These are phyloP conservation scores for Aspergillus sp. DNA, from an alignment of 2,329 filamentous ascomycete genomes.

Conservation along the genomic window DNA sequence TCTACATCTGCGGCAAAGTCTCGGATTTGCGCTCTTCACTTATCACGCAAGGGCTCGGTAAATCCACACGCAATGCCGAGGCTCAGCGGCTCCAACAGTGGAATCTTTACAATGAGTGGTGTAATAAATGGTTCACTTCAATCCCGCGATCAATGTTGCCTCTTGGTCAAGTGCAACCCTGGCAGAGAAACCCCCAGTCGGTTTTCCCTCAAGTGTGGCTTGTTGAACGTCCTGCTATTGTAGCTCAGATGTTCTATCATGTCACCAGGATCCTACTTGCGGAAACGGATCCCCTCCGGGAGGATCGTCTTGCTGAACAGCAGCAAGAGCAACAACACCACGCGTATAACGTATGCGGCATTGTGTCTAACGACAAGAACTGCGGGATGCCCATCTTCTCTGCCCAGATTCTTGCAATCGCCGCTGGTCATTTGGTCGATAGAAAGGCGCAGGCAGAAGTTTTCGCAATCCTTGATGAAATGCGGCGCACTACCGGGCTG, in stretches of 20 bases:
- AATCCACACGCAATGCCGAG: constrained; percentile 48
- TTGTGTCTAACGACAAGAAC: constrained; percentile 81
- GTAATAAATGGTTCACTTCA: constrained; percentile 75
- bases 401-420: constrained; percentile 75
- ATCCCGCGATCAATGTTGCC: constrained; percentile 86
- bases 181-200: constrained; percentile 67
- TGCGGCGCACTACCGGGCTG: constrained; percentile 77
- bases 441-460: constrained; percentile 77
- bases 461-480: constrained; percentile 71
- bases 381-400: constrained; percentile 75
- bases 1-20: constrained; percentile 85
- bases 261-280: constrained; percentile 78
- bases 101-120: constrained; percentile 75
- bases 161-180: constrained; percentile 71
- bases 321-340: constrained; percentile 69
- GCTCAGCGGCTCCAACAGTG: constrained; percentile 72
- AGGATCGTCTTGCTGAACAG: constrained; percentile 65
- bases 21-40: constrained; percentile 67
- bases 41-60: not conserved
- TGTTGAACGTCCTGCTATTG: constrained; percentile 76
- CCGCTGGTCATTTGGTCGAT: constrained; percentile 69
- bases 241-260: constrained; percentile 85
- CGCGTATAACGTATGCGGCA: constrained; percentile 83
- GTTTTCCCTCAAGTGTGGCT: constrained; percentile 87
- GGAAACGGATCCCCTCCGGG: constrained; percentile 71